Percentiles rank a stretch among this genome's conserved stretches.
Conservation (phyloP, 495 filamentous ascomycete species). For the Podospora pseudopauciseta region DNA sequence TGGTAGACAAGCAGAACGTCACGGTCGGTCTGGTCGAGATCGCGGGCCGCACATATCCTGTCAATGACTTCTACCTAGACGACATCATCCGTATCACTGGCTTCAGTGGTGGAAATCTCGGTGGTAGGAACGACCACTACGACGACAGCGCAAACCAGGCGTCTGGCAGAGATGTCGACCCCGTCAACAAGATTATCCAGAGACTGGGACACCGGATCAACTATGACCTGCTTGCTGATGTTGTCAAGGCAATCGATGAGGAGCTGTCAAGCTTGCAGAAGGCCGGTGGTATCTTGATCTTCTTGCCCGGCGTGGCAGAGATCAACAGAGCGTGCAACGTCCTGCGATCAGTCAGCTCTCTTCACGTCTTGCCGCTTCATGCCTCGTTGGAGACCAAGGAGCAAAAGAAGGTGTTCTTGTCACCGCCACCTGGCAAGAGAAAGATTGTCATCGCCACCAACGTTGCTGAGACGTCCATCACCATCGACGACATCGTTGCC, state of each 20-base stretch:
- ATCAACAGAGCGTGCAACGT: conserved; percentile 77
- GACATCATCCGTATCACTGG: conserved; percentile 78
- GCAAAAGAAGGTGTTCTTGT: conserved; percentile 79
- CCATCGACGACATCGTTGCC: conserved; percentile 93
- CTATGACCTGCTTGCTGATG: conserved; percentile 80
- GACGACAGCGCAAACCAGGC: conserved; percentile 36
- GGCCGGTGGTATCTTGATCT: conserved; percentile 87
- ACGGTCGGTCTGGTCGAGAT: conserved; percentile 79
- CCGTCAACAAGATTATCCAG: conserved; percentile 64
- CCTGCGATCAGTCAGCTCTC: conserved; percentile 62
- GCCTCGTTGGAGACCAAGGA: conserved; percentile 84
- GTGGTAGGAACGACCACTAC: conserved; percentile 28
- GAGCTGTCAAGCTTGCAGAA: conserved; percentile 57
- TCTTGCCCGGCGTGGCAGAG: conserved; percentile 81
- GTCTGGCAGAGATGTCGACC: conserved; percentile 35
- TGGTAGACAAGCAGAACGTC: conserved; percentile 45
- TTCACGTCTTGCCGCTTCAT: conserved; percentile 83
- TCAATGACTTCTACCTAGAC: conserved; percentile 86
- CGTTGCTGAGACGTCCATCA: conserved; percentile 96
- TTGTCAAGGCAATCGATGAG: conserved; percentile 73
- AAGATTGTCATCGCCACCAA: conserved; percentile 95
- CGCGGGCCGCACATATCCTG: conserved; percentile 82
- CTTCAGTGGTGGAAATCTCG: conserved; percentile 50
- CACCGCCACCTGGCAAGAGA: conserved; percentile 70
- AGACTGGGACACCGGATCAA: conserved; percentile 84